Evolutionary conservation across 2,329 filamentous ascomycete genomes (phyloP).

Genomic region (Sclerotiophoma versabilis): DNA sequence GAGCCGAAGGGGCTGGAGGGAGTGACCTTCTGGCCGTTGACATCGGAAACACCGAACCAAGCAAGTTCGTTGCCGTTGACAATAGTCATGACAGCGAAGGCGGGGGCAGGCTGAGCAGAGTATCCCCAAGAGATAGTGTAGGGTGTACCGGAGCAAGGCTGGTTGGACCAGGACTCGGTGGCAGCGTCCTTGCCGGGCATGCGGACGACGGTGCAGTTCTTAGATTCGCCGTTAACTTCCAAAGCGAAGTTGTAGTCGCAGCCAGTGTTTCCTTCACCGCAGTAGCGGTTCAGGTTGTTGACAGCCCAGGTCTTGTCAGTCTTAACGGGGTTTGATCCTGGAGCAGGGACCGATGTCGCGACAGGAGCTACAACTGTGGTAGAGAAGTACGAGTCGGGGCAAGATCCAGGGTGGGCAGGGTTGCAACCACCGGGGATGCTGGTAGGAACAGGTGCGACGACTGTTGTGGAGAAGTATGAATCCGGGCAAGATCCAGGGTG

Average conservation of each 20-base stretch:
- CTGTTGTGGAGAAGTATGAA: no score
- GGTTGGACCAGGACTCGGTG: slow-evolving; percentile 21
- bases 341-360: slow-evolving; percentile 1
- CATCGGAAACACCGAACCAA: slow-evolving; percentile 24
- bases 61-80: slow-evolving; percentile 20
- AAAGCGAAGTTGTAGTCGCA: slow-evolving; percentile 29
- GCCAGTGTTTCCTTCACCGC: slow-evolving; percentile 20
- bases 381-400: slow-evolving; percentile 5
- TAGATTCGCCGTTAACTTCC: slow-evolving; percentile 18
- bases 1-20: slow-evolving; percentile 23
- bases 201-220: slow-evolving; percentile 24
- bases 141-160: slow-evolving; percentile 16
- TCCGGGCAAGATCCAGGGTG: slow-evolving; percentile 10
- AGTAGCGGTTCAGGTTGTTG: slow-evolving; percentile 21
- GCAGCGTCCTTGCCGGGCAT: slow-evolving; percentile 23
- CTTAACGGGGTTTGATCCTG: slow-evolving; percentile 14
- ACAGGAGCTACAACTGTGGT: slow-evolving; percentile 6
- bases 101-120: slow-evolving; percentile 15
- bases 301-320: slow-evolving; percentile 24
- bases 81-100: slow-evolving; percentile 22
- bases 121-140: slow-evolving; percentile 25
- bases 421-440: slow-evolving; percentile 7
- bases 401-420: slow-evolving; percentile 8
- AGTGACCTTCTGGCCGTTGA: slow-evolving; percentile 22
- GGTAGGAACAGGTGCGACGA: not conserved